A percentile compares a stretch with the other conserved stretches of the same genome.
phyloP scores from a whole-genome alignment of 108 stramenopile species.

The Cyclotella baltica region DNA sequence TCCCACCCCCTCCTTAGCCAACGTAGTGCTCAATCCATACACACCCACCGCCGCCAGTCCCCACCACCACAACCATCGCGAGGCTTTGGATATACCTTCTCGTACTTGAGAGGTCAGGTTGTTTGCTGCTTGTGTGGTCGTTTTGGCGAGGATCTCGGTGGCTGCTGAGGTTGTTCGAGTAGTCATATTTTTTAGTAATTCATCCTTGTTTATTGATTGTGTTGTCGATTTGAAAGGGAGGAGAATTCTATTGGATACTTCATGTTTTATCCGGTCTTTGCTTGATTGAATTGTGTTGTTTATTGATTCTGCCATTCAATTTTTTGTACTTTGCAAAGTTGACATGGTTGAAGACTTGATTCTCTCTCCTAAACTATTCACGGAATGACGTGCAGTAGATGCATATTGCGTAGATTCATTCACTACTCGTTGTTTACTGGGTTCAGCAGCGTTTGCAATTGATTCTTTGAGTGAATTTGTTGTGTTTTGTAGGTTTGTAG shows the following conservation, averaged over 20 bases:
- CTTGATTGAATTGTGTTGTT: background rate
- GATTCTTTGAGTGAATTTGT: background rate
- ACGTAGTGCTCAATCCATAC: constrained; percentile 70
- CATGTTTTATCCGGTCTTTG: background rate
- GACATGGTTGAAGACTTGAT: no score
- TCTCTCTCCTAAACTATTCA: no score
- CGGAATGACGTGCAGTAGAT: no score
- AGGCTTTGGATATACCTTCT: constrained; percentile 19
- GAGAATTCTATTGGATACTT: background rate
- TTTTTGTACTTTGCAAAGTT: background rate
- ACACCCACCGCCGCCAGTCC: constrained; percentile 72
- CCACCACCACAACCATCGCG: constrained; percentile 71
- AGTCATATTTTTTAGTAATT: no score
- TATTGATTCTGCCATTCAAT: background rate
- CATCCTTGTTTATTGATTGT: background rate
- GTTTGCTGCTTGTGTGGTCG: constrained; percentile 5
- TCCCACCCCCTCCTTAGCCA: constrained; percentile 62
- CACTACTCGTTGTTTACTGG: background rate
- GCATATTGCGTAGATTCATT: no score
- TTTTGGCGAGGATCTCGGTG: constrained; percentile 8
- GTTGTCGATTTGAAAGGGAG: background rate
- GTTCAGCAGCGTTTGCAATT: background rate
- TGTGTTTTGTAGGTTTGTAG: background rate
- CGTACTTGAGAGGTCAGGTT: constrained; percentile 24
- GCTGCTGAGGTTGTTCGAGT: no score